These are phyloP conservation scores for Marasmius tenuissimus DNA, from an alignment of 1,284 basidiomycete genomes.

Conservation along the genomic window DNA sequence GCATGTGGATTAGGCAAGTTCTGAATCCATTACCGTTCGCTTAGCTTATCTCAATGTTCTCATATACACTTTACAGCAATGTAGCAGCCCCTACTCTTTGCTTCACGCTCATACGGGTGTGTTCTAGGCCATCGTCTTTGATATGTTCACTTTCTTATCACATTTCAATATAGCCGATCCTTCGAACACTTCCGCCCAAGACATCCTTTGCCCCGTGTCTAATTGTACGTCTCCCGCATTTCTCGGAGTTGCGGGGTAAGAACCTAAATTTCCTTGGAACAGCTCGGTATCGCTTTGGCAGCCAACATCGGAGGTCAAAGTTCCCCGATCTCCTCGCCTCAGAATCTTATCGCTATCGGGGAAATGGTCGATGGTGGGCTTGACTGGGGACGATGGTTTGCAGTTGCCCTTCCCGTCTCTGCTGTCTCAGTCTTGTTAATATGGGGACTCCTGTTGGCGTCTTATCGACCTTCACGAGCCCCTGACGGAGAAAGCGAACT, in stretches of 20 bases:
- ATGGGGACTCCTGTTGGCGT: slow-evolving; percentile 87
- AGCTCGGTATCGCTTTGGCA: slow-evolving; percentile 95
- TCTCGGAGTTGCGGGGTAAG: slow-evolving; percentile 5
- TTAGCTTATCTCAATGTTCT: slow-evolving; percentile 22
- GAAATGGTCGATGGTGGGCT: slow-evolving; percentile 82
- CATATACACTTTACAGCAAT: slow-evolving; percentile 56
- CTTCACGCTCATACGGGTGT: slow-evolving; percentile 92
- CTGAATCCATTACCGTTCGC: slow-evolving; percentile 22
- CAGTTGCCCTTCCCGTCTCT: slow-evolving; percentile 91
- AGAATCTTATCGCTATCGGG: slow-evolving; percentile 92
- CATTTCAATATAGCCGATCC: slow-evolving; percentile 70
- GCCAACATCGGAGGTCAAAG: slow-evolving; percentile 98
- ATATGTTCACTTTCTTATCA: background rate
- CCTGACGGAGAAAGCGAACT: slow-evolving; percentile 80
- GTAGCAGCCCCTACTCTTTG: slow-evolving; percentile 97
- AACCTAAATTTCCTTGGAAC: slow-evolving; percentile 1
- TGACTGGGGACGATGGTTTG: slow-evolving; percentile 94
- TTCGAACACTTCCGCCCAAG: slow-evolving; percentile 87
- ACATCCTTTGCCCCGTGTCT: slow-evolving; percentile 89
- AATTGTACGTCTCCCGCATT: slow-evolving; percentile 59
- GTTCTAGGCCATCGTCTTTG: slow-evolving; percentile 23
- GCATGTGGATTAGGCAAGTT: slow-evolving; percentile 95
- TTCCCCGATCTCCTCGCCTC: slow-evolving; percentile 93
- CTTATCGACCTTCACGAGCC: slow-evolving; percentile 72
- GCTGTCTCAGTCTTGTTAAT: slow-evolving; percentile 84